These are phyloP conservation scores for Nemania bipapillata DNA, from an alignment of 2,329 filamentous ascomycete species.

Conservation along the genomic window DNA sequence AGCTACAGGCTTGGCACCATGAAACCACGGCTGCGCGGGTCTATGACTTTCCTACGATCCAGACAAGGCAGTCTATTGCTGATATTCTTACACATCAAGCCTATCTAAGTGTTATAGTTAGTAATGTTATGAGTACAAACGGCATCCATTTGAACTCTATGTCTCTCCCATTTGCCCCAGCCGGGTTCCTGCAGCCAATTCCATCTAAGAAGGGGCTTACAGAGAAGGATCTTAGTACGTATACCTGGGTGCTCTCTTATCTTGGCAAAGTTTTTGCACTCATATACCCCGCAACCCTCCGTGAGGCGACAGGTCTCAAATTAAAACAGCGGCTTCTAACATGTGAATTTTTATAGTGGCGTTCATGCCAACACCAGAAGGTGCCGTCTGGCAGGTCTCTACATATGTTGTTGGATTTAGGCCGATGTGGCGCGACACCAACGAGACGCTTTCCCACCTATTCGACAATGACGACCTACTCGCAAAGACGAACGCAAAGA, in stretches of 20 bases:
- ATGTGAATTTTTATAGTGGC: constrained; percentile 41
- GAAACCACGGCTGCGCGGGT: constrained; percentile 55
- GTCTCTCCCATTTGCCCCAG: constrained; percentile 57
- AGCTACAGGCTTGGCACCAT: constrained; percentile 58
- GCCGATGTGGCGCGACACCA: constrained; percentile 52
- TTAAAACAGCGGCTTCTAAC: too few species aligned
- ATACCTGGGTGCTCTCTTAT: neutral
- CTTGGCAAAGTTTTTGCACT: too few species aligned
- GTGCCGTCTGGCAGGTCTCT: constrained; percentile 53
- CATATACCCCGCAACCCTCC: neutral
- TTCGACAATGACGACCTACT: constrained; percentile 54
- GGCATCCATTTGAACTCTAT: constrained; percentile 51
- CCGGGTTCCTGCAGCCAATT: constrained; percentile 53
- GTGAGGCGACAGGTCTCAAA: too few species aligned
- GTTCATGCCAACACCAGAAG: constrained; percentile 51
- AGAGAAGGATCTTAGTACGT: constrained; percentile 36
- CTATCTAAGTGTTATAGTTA: constrained; percentile 53
- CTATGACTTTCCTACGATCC: constrained; percentile 54
- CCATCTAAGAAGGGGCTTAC: constrained; percentile 55
- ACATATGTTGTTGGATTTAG: constrained; percentile 56
- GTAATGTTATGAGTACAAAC: constrained; percentile 59
- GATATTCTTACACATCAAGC: constrained; percentile 56
- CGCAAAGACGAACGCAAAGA: constrained; percentile 48
- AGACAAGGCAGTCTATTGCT: constrained; percentile 50
- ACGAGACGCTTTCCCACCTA: constrained; percentile 56